Percentiles rank a stretch among this genome's conserved stretches.
Evolutionary conservation across 441 rosid species (phyloP).

Genomic region (Flueggea neowawraea): DNA sequence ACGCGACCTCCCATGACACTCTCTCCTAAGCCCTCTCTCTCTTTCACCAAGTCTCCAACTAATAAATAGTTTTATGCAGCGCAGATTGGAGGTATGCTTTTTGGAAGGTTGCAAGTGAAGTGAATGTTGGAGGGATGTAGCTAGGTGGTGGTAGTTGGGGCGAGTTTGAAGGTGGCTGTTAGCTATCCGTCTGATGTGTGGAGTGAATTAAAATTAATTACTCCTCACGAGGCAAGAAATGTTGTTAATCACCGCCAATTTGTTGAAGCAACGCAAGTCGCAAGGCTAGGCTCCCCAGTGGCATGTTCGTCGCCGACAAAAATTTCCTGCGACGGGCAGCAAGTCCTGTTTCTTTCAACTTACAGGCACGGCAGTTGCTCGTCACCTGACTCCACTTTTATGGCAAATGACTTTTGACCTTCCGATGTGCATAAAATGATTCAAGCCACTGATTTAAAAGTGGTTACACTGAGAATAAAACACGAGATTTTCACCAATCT

Average conservation of each 20-base stretch:
- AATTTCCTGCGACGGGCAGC: no score
- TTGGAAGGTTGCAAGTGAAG: slow-evolving; percentile 18
- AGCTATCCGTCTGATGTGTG: slow-evolving; percentile 34
- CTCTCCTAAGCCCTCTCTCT: background rate
- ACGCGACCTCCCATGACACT: slow-evolving; percentile 29
- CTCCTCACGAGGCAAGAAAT: background rate
- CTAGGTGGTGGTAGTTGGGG: background rate
- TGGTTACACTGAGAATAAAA: no score
- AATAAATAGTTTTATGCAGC: no score
- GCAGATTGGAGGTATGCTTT: slow-evolving; percentile 10
- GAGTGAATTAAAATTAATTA: background rate
- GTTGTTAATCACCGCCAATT: slow-evolving; percentile 1
- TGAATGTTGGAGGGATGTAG: background rate
- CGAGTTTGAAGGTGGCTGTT: slow-evolving; percentile 28
- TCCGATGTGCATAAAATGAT: no score
- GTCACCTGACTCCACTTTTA: no score
- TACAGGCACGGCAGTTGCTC: no score
- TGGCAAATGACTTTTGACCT: no score
- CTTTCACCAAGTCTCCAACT: no score
- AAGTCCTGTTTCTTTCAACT: no score
- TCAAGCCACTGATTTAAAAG: no score
- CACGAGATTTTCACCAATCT: no score
- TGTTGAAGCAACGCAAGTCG: background rate
- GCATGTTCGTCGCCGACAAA: slow-evolving; percentile 55
- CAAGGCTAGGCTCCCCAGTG: background rate